These are phyloP conservation scores for Ehretia macrophylla DNA, from an alignment of 257 asterid species.

Conservation along the genomic window DNA sequence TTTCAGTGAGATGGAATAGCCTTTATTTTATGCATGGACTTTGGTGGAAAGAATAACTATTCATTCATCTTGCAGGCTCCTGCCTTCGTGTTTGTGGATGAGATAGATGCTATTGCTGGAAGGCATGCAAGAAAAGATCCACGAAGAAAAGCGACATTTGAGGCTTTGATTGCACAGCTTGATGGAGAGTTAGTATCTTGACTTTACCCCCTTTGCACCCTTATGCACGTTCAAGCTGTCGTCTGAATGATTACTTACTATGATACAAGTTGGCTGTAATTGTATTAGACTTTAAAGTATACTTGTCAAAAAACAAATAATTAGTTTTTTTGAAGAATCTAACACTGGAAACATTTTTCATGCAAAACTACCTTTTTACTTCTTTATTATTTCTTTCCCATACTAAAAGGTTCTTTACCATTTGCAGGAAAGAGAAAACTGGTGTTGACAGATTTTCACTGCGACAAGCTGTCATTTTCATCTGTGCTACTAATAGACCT, in stretches of 20 bases:
- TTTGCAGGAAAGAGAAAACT: slow-evolving; percentile 73
- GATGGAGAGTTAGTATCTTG: slow-evolving; percentile 87
- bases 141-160: slow-evolving; percentile 78
- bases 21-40: background rate
- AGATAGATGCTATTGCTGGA: slow-evolving; percentile 99
- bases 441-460: slow-evolving; percentile 92
- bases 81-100: slow-evolving; percentile 89
- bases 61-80: slow-evolving; percentile 73
- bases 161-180: slow-evolving; percentile 88
- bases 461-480: slow-evolving; percentile 84
- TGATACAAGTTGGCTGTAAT: too few species aligned
- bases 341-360: background rate
- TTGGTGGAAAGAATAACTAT: slow-evolving; percentile 15
- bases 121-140: slow-evolving; percentile 91
- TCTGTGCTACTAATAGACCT: slow-evolving; percentile 98
- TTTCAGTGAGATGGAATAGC: background rate
- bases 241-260: background rate
- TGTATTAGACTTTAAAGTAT: background rate
- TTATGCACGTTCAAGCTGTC: background rate
- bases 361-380: background rate
- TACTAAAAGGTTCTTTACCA: background rate
- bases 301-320: too few species aligned
- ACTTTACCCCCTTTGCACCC: slow-evolving; percentile 5
- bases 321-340: too few species aligned
- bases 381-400: background rate